These are phyloP conservation scores for Alternaria angustiovoidea DNA, from an alignment of 2,329 filamentous ascomycete genomes.

Conservation along the genomic window DNA sequence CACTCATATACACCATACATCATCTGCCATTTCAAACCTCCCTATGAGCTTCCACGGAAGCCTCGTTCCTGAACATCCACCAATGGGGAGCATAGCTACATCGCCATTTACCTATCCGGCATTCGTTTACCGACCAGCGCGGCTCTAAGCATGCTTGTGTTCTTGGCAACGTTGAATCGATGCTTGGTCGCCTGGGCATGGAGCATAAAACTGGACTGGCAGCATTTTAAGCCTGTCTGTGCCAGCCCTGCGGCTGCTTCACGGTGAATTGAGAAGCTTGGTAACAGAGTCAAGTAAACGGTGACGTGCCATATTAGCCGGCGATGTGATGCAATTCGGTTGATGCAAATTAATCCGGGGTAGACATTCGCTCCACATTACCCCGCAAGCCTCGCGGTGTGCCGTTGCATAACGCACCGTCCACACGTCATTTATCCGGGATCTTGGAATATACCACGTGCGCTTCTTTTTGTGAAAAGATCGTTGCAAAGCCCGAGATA, in stretches of 20 bases:
- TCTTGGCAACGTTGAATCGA: neutral
- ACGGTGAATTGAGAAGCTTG: neutral
- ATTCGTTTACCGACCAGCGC: neutral
- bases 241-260: neutral
- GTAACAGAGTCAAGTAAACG: neutral
- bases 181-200: neutral
- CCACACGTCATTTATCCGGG: neutral
- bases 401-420: neutral
- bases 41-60: constrained; percentile 1
- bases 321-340: neutral
- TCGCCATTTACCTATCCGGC: neutral
- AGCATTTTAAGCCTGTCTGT: neutral
- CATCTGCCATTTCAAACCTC: neutral
- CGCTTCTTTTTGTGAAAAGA: neutral
- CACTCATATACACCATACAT: constrained; percentile 1
- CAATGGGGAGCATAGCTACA: neutral
- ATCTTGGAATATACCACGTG: neutral
- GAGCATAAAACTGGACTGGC: neutral
- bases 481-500: neutral
- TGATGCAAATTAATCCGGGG: constrained; percentile 10
- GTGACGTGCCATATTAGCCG: neutral
- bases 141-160: neutral
- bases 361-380: constrained; percentile 13
- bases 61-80: neutral
- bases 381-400: neutral